Base-by-base conservation (phyloP, 257 asterid species). In the Solanum sitiens region DNA sequence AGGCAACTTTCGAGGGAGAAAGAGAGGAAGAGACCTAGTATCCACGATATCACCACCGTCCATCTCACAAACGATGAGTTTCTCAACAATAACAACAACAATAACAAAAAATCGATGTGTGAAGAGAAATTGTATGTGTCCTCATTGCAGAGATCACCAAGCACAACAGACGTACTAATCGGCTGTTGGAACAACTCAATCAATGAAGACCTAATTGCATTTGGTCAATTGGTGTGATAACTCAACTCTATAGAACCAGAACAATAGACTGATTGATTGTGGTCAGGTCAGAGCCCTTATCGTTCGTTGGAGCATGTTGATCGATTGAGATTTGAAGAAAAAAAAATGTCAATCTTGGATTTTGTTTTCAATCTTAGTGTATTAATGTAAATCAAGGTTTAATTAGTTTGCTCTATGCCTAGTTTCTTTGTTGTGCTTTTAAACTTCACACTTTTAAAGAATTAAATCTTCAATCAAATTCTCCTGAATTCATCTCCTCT, bases 21-120 rank as follows among this genome's bases (percentile, higher is more conserved):
- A 87, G 98, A 94, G 87, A 93, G 94, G 89, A 90, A 93, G 86
- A 90, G 98, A 88, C 98, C 98, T 4, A 95, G 98, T 93, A 95
- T 95, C 87, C 98, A 95, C 63, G 98, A 95, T 87, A 92, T 94
- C n/a, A 95, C 98, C 2, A 91, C 94, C 1, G 90, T 91, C 61
- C 89, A 91, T 65, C 92, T 91, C 74, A 67, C 89, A 25, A 65
- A 87, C 85, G 13, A 32, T 56, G 35, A 76, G 13, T 74, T 87
- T 20, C 84, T 93, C 1, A 91, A 88, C 16, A 56, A 53, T 23
- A 86, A 86, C n/a, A 85, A 86, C 45, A 39, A 44, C 65, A 27
- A 42, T 1, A 18, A 73, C 18, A n/a, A 23, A 0, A 88, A 67
- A 47, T 86, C 87, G n/a, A 87, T 73, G 30, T 65, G 67, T 37